These are phyloP conservation scores for Cercospora zeina DNA, from an alignment of 2,329 filamentous ascomycete species.

Conservation along the genomic window DNA sequence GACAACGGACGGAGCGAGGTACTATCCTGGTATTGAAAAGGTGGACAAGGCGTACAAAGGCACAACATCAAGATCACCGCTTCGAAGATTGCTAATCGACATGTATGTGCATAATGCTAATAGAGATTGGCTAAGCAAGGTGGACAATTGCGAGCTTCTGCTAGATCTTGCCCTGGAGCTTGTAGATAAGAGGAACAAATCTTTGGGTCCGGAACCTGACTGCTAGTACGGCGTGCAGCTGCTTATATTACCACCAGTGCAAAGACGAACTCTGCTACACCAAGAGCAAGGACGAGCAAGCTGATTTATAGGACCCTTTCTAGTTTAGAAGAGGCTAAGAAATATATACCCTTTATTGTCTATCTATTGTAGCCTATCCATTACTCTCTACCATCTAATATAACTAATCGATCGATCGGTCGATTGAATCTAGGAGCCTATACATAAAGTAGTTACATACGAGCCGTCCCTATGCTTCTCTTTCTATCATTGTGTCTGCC, in stretches of 20 bases:
- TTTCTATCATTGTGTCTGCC: too few species aligned
- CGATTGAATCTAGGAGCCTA: too few species aligned
- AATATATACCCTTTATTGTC: too few species aligned
- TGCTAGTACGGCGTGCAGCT: background rate
- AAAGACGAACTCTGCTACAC: background rate
- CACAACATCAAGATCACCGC: background rate
- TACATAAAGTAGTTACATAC: too few species aligned
- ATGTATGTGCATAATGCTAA: background rate
- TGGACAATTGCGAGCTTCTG: background rate
- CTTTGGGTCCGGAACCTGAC: background rate
- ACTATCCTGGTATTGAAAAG: background rate
- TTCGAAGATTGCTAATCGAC: slow-evolving; percentile 4
- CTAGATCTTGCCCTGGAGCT: background rate
- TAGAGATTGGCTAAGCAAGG: background rate
- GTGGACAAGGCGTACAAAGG: background rate
- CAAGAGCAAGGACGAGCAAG: background rate
- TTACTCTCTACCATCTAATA: too few species aligned
- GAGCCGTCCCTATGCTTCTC: too few species aligned
- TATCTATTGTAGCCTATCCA: too few species aligned
- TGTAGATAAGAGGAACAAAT: background rate
- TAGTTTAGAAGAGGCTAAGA: too few species aligned
- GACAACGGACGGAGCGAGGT: background rate
- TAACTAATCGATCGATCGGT: too few species aligned
- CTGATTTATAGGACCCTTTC: too few species aligned
- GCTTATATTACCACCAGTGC: background rate